These are phyloP conservation scores for Hydnum rufescens DNA, from an alignment of 768 basidiomycete species.

Conservation along the genomic window DNA sequence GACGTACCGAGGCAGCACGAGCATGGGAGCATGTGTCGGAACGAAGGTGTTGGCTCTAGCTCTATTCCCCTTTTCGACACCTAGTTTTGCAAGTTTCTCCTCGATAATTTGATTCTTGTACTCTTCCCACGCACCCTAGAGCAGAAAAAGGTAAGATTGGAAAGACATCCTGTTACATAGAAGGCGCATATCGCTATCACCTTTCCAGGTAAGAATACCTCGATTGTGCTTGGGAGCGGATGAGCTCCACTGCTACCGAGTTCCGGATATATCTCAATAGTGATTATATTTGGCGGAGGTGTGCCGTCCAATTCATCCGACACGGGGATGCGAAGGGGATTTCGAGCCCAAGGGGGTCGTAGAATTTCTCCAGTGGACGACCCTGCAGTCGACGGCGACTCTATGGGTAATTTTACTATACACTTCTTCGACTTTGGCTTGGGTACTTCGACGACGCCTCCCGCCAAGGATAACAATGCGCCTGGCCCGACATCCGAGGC, in stretches of 20 bases:
- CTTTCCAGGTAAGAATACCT: constrained; percentile 70
- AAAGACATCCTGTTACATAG: constrained; percentile 8
- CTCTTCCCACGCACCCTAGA: constrained; percentile 51
- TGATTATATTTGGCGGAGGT: constrained; percentile 17
- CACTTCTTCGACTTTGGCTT: constrained; percentile 41
- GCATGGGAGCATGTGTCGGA: constrained; percentile 42
- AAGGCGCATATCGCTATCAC: constrained; percentile 21
- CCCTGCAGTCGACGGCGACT: constrained; percentile 24
- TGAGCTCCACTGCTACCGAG: constrained; percentile 27
- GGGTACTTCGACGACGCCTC: constrained; percentile 3
- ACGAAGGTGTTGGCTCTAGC: constrained; percentile 23
- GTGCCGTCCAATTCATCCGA: background rate
- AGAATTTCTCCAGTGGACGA: constrained; percentile 21
- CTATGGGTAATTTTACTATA: constrained; percentile 51
- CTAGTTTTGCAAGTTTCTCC: constrained; percentile 60
- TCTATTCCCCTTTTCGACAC: constrained; percentile 40
- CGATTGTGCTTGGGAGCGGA: constrained; percentile 42
- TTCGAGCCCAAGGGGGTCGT: constrained; percentile 39
- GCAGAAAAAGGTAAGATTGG: constrained; percentile 8
- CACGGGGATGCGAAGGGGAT: constrained; percentile 4
- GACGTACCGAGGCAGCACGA: constrained; percentile 63
- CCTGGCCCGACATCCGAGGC: constrained; percentile 16
- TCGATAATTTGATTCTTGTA: constrained; percentile 56
- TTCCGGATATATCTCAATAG: constrained; percentile 41
- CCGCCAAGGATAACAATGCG: background rate